A percentile compares a stretch with the other conserved stretches of the same genome.
phyloP scores from a whole-genome alignment of 1,284 basidiomycete genomes.

The Apiotrichum gracile region DNA sequence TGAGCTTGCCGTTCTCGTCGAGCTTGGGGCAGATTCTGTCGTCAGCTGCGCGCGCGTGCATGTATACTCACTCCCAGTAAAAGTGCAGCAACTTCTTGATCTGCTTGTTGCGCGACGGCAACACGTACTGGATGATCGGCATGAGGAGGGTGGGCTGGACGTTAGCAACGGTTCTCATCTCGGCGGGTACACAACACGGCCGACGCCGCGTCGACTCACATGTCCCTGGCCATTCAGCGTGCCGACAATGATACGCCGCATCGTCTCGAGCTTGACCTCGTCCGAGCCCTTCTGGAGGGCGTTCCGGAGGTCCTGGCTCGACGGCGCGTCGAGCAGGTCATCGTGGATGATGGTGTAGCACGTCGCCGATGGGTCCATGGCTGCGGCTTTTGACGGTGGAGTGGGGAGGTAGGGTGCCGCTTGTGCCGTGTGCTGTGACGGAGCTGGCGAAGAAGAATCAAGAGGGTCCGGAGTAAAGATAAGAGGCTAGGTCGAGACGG shows the following conservation, averaged over 20 bases:
- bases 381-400: slow-evolving; percentile 16
- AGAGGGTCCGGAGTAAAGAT: not conserved
- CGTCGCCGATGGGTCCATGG: slow-evolving; percentile 47
- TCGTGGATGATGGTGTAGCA: slow-evolving; percentile 86
- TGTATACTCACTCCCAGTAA: slow-evolving; percentile 74
- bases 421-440: not conserved
- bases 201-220: slow-evolving; percentile 36
- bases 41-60: not conserved
- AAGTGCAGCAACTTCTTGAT: slow-evolving; percentile 98
- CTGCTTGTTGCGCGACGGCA: slow-evolving; percentile 92
- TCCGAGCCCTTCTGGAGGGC: slow-evolving; percentile 87
- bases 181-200: not conserved
- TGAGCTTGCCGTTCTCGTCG: slow-evolving; percentile 93
- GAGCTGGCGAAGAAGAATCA: not conserved
- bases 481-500: not conserved
- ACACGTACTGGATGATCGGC: slow-evolving; percentile 97
- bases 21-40: slow-evolving; percentile 84
- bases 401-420: not conserved
- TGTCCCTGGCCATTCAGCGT: slow-evolving; percentile 90
- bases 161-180: not conserved
- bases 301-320: slow-evolving; percentile 74
- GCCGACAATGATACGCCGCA: slow-evolving; percentile 89
- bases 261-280: slow-evolving; percentile 94
- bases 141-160: slow-evolving; percentile 82
- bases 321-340: slow-evolving; percentile 63